Conservation (phyloP, 2,329 filamentous ascomycete genomes). For the Penicillium sp. region DNA sequence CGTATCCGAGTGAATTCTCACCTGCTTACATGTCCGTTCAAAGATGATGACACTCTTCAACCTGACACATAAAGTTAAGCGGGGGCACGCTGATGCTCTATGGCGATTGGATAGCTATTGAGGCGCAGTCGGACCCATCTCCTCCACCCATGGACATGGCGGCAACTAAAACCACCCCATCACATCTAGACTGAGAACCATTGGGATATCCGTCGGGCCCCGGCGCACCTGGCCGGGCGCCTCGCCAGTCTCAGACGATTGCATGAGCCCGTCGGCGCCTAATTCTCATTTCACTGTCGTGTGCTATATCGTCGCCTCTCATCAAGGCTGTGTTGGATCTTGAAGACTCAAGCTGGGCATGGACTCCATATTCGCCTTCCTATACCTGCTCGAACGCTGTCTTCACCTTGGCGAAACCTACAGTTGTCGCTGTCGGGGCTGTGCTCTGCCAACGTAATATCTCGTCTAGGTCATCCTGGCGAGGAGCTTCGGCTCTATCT, state of each 20-base stretch:
- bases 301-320: neutral
- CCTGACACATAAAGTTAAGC: constrained; percentile 6
- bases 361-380: neutral
- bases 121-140: constrained; percentile 10
- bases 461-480: neutral
- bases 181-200: constrained; percentile 2
- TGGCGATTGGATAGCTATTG: constrained; percentile 11
- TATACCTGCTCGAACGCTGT: neutral
- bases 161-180: constrained; percentile 7
- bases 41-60: neutral
- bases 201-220: neutral
- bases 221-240: neutral
- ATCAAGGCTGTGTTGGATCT: neutral
- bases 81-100: neutral
- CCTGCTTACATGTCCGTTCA: neutral
- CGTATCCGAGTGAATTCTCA: neutral
- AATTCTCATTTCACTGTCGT: neutral
- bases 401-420: neutral
- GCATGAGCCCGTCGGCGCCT: neutral
- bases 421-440: neutral
- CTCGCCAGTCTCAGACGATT: neutral
- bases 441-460: neutral
- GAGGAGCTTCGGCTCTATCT: neutral
- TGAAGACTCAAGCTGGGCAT: neutral
- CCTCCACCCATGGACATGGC: constrained; percentile 1